Evolutionary conservation across 192 early-diverging fungal genomes (phyloP), one percentile per base, ranked within the genome.

Genomic region (Coemansia sp.): DNA sequence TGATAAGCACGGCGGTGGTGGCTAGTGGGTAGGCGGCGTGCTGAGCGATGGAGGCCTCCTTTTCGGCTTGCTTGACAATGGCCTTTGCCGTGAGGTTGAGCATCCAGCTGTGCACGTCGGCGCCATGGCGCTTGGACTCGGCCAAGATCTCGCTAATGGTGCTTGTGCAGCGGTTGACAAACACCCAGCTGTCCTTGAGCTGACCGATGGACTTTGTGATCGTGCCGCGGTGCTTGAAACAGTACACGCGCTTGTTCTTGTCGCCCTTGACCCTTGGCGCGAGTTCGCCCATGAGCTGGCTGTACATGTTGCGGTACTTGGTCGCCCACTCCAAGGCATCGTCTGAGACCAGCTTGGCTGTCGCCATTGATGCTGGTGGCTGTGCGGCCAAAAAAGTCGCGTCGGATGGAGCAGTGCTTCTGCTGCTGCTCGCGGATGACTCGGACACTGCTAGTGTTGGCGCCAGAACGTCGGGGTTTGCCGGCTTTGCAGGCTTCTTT

Each of bases 1-100:
- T 70, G 2, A 80, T 33, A 18, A 67, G 57, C 41, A 74, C 71
- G 1, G 70, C 29, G 3, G 70, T 40, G 0, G 67, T 65, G 0
- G 76, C 76, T 18, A 74, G 58, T 19, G 76, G 76, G 41, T 63
- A 80, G 11, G 71, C 76, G 3, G 63, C 63, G 14, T 60, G 63
- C n/a, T 38, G 59, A 1, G 67, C 39, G 0, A 67, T 68, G 0
- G 76, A 58, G 14, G 73, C 70, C 32, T 80, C 76, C 29, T 43
- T 59, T 46, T 80, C 76, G 1, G 76, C 76, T 53, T 80, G 76
- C 56, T 69, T 70, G 29, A 80, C 76, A 8, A 73, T 34, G 0
- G 60, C 63, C 60, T 80, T 80, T 4, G 76, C 76, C 21, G 63
- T 60, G 17, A 80, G 56, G 29, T 80, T 80, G 22, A 70, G 63